These are phyloP conservation scores for Claviceps spartinae DNA, from an alignment of 2,329 filamentous ascomycete genomes.

Conservation along the genomic window DNA sequence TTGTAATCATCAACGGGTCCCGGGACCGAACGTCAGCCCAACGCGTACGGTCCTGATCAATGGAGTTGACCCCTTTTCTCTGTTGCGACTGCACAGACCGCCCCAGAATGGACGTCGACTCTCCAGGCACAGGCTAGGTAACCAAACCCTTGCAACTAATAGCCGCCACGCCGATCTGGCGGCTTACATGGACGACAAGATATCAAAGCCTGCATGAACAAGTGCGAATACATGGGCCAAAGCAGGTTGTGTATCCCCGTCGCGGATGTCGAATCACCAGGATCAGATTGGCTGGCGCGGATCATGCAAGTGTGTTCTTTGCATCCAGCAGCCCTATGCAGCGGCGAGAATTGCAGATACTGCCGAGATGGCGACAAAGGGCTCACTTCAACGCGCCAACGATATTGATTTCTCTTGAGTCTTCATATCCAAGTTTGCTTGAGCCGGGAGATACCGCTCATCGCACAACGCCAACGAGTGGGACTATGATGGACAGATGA, in stretches of 20 bases:
- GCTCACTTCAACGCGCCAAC: no score
- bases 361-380: no score
- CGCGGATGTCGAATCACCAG: neutral
- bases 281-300: neutral
- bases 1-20: neutral
- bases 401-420: no score
- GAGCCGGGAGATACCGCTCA: neutral
- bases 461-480: neutral
- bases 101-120: neutral
- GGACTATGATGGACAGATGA: neutral
- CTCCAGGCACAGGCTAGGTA: neutral
- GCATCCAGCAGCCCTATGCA: neutral
- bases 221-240: neutral
- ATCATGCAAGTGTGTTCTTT: neutral
- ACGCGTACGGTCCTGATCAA: neutral
- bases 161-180: neutral
- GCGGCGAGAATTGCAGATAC: neutral
- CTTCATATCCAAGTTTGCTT: neutral
- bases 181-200: neutral
- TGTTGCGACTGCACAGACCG: constrained; percentile 3
- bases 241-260: neutral
- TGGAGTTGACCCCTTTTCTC: neutral
- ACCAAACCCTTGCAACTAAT: neutral
- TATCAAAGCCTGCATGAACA: neutral
- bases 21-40: neutral